A percentile compares a stretch with the other conserved stretches of the same genome.
phyloP scores from a whole-genome alignment of 306 rosid genomes.

The Trichosanthes truncata region DNA sequence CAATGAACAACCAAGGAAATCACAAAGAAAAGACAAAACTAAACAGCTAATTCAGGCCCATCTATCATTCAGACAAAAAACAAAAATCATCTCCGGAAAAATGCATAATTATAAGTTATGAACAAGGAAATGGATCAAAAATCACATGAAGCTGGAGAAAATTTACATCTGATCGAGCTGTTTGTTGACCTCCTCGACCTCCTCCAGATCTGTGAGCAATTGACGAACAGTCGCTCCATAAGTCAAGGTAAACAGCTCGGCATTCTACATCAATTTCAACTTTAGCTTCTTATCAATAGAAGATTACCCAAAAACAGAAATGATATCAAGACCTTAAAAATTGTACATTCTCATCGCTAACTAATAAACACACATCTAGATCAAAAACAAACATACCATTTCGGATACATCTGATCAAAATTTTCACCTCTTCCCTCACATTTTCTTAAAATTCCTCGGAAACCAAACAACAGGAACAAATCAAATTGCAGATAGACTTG shows the following conservation, averaged over 20 bases:
- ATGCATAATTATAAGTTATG: background rate
- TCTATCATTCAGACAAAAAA: background rate
- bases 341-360: background rate
- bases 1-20: background rate
- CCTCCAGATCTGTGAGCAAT: conserved; percentile 96
- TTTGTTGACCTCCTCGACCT: conserved; percentile 96
- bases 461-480: background rate
- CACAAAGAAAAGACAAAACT: background rate
- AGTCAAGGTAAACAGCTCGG: conserved; percentile 92
- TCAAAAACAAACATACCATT: background rate
- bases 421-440: background rate
- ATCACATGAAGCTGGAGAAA: background rate
- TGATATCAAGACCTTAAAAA: background rate
- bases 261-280: conserved; percentile 42
- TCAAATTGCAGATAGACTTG: background rate
- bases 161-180: conserved; percentile 90
- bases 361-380: background rate
- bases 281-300: background rate
- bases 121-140: background rate
- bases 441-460: background rate
- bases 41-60: background rate
- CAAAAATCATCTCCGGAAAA: background rate
- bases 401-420: background rate
- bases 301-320: background rate
- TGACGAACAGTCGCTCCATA: conserved; percentile 99